Evolutionary conservation across 2,329 filamentous ascomycete genomes (phyloP), one percentile per base, ranked within the genome.

Genomic region (Cercospora sp.): DNA sequence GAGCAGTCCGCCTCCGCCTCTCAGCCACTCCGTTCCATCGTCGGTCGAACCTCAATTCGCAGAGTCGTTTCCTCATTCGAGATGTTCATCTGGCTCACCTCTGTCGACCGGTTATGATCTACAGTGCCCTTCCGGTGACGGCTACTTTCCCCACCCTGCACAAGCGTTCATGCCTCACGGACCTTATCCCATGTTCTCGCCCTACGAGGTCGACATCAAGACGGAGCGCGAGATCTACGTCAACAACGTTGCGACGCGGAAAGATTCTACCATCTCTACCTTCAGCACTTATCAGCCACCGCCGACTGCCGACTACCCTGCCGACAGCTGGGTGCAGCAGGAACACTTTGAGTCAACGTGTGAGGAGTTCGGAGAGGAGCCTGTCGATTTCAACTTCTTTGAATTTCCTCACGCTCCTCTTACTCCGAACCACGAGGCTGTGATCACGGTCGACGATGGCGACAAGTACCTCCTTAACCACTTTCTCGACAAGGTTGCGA

Each of bases 201-300:
- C 94, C 0, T 97, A 96, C 78, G 94, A 97, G 80, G 90, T 97
- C 69, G 94, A 97, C 79, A 91, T 98, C 83, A 96, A 94, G 86
- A 97, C 94, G 1, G 94, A 97, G 82, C 87, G 92, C 72, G 93
- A 97, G 74, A 93, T 96, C 84, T 97, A 92, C 80, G 89, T 97
- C 80, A 93, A 97, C 76, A 92, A 97, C 77, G 87, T 97, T 65
- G 93, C 92, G 4, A 91, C 93, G 13, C 85, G 94, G 68, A 86
- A 89, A 72, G 94, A 97, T 80, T 96, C 93, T 12, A 92, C 92
- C 33, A 90, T 93, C 42, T 96, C 94, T 0, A 96, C 93, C 26
- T 97, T 96, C 81, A 96, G 90, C 86, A 94, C 92, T n/a, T 95
- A 89, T 79, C 90, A 92, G 75, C 89, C 90, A 23, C 93, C 93